Evolutionary conservation across 495 filamentous ascomycete genomes (phyloP).

Genomic region (Tuber umbilicatum): DNA sequence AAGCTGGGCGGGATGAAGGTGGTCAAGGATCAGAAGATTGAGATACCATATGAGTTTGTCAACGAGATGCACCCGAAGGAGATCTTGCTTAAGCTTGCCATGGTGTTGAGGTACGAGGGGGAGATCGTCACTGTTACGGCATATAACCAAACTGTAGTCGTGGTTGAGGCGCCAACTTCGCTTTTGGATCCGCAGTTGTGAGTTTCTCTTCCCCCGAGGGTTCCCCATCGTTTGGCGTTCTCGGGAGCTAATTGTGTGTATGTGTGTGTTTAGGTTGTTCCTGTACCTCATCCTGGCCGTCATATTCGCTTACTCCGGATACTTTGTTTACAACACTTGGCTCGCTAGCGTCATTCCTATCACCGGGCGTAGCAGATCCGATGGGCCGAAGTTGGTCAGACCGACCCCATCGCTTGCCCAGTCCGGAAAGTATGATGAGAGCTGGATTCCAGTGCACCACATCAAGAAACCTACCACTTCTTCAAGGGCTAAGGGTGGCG

Average conservation of each 20-base stretch:
- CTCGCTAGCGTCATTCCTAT: conserved; percentile 94
- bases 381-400: conserved; percentile 17
- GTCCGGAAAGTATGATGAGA: conserved; percentile 63
- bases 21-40: conserved; percentile 53
- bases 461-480: conserved; percentile 62
- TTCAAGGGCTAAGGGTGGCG: conserved; percentile 19
- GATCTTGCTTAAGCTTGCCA: conserved; percentile 67
- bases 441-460: conserved; percentile 91
- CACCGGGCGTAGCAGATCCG: conserved; percentile 56
- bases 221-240: conserved; percentile 20
- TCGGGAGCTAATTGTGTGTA: conserved; percentile 33
- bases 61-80: conserved; percentile 94
- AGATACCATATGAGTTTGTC: conserved; percentile 72
- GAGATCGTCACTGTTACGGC: conserved; percentile 67
- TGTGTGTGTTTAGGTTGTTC: conserved; percentile 66
- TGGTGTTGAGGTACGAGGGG: conserved; percentile 64
- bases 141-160: conserved; percentile 78
- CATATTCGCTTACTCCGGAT: conserved; percentile 68
- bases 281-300: conserved; percentile 86
- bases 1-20: conserved; percentile 51
- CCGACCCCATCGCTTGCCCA: conserved; percentile 13
- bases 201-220: conserved; percentile 38
- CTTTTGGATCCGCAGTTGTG: conserved; percentile 96
- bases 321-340: conserved; percentile 98
- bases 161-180: conserved; percentile 87